Evolutionary conservation across 75 land plant species (phyloP).

Genomic region (Sequoiadendron giganteum): DNA sequence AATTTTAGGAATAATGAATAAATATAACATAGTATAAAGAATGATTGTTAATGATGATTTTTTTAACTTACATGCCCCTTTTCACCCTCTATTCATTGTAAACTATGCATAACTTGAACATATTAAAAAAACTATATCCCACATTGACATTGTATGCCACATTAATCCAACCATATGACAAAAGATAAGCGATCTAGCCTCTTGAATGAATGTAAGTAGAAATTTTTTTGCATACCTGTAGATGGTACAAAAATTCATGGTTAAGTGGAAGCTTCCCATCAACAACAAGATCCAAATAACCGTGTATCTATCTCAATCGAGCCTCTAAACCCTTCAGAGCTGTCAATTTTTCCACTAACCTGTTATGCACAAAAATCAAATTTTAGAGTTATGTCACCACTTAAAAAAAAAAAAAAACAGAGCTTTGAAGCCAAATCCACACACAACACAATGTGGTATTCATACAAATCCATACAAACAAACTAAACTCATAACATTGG

Average conservation of each 20-base stretch:
- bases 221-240: conserved; percentile 57
- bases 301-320: conserved; percentile 74
- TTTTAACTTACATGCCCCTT: neutral
- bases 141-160: no score
- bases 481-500: neutral
- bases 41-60: neutral
- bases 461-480: neutral
- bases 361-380: conserved; percentile 16
- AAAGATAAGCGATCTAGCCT: no score
- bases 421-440: no score
- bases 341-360: conserved; percentile 89
- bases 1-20: no score
- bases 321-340: conserved; percentile 93
- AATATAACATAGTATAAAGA: no score
- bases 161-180: no score
- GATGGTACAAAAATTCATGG: conserved; percentile 95
- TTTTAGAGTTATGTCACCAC: neutral
- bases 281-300: conserved; percentile 86
- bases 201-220: neutral
- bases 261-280: conserved; percentile 88
- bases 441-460: neutral
- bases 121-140: no score
- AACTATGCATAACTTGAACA: neutral
- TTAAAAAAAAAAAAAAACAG: neutral
- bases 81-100: neutral